phyloP scores from a whole-genome alignment of 805 yeast genomes.

The Suhomyces sp. region DNA sequence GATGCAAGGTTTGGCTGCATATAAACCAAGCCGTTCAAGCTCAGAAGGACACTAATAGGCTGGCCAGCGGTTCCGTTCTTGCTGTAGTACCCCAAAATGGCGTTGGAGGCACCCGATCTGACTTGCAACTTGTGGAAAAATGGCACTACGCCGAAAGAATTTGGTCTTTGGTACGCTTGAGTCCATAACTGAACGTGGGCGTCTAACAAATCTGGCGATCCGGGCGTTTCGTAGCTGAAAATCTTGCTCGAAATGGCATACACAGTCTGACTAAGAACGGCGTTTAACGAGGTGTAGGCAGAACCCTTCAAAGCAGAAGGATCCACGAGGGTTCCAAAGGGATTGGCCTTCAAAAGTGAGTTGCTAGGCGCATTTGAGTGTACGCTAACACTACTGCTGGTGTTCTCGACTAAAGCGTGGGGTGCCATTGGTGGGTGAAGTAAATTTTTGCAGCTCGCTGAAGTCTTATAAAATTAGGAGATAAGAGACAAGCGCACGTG shows the following conservation, averaged over 20 bases:
- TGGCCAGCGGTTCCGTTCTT: conserved; percentile 32
- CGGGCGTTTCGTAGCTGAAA: conserved; percentile 68
- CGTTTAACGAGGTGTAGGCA: conserved; percentile 52
- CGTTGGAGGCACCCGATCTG: conserved; percentile 80
- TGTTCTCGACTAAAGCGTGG: conserved; percentile 4
- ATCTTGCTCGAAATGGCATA: conserved; percentile 51
- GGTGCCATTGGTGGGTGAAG: conserved; percentile 4
- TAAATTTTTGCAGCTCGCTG: not conserved
- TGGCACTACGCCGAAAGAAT: conserved; percentile 59
- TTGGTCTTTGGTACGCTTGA: conserved; percentile 44
- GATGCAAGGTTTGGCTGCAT: conserved; percentile 59
- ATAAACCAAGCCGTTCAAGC: conserved; percentile 64
- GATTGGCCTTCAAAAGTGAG: conserved; percentile 21
- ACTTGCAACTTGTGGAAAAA: conserved; percentile 61
- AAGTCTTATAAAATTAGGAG: not conserved
- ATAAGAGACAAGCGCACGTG: conserved; percentile 3
- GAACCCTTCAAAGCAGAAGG: conserved; percentile 49
- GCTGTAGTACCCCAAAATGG: conserved; percentile 67
- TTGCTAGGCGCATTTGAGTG: not conserved
- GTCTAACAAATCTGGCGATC: conserved; percentile 60
- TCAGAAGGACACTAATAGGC: conserved; percentile 50
- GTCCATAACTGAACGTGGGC: conserved; percentile 61
- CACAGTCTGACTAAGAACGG: conserved; percentile 53
- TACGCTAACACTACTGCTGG: not conserved
- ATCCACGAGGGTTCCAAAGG: conserved; percentile 63